Evolutionary conservation across 2,329 filamentous ascomycete species (phyloP), one percentile per base, ranked within the genome.

Genomic region (Xylogone sp.): DNA sequence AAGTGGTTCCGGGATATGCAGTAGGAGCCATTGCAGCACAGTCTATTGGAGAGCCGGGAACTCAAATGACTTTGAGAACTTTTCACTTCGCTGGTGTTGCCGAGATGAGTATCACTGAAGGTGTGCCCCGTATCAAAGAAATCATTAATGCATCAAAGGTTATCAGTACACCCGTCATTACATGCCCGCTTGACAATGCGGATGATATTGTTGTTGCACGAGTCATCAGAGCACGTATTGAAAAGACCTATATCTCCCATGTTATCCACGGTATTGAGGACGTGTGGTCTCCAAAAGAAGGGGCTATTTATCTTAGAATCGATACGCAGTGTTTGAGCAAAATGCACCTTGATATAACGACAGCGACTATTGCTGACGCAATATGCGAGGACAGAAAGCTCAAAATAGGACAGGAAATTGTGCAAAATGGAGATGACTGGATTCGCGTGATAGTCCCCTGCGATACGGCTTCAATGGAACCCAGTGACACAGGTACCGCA

Each of bases 11-110:
- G 10, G 94, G 94, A 2, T 93, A 97, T 65, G 92, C 94, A 4
- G 94, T 99, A 0, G 94, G 94, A 56, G 94, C 94, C 16, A 91
- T 97, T 31, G 94, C 94, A 58, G 94, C 94, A 1, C 94, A 99
- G 69, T 97, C 93, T 1, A 99, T 99, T 62, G 94, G 94, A 71
- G 94, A 99, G 66, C 94, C 94, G 0, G 94, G 94, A 68, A 99
- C 94, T 1, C 94, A 99, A 71, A 99, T 99, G 94, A 99, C 94
- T 1, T 75, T 99, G 57, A 97, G 97, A 74, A 97, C 94, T 67
- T 97, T 97, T 83, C 94, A 97, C 87, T 99, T 99, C 76, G 94
- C 94, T 67, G 94, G 94, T 88, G 94, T 99, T 57, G 94, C 94
- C 43, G 93, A 93, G 69, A 97, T 99, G 94, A 96, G 90, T 79